Conservation (phyloP, 176 grass and related monocot species). For the Tillandsia fasciculata region DNA sequence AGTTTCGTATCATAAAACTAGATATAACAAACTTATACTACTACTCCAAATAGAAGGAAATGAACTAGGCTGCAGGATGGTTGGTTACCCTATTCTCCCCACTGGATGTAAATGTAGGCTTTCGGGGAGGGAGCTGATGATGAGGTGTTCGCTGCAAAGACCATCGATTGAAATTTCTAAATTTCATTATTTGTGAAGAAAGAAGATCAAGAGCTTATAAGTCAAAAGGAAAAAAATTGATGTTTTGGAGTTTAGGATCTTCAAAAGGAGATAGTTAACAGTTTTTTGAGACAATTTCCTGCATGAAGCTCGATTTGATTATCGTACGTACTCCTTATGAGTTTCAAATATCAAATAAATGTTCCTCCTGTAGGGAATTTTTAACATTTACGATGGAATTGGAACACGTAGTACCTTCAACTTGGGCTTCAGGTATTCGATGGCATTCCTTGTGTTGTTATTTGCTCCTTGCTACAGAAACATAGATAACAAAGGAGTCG, state of each 20-base stretch:
- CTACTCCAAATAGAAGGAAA: background rate
- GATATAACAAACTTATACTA: background rate
- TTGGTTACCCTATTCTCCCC: slow-evolving; percentile 33
- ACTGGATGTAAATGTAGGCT: slow-evolving; percentile 64
- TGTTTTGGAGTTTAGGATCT: too few species aligned
- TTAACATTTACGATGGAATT: too few species aligned
- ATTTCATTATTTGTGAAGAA: too few species aligned
- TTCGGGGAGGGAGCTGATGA: slow-evolving; percentile 80
- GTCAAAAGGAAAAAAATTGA: too few species aligned
- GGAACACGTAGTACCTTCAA: slow-evolving; percentile 37
- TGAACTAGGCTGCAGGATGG: background rate
- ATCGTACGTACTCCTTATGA: too few species aligned
- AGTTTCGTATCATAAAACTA: background rate
- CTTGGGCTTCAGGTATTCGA: slow-evolving; percentile 84
- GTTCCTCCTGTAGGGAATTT: too few species aligned
- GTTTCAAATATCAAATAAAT: too few species aligned
- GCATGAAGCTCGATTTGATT: too few species aligned
- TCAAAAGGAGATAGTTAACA: too few species aligned
- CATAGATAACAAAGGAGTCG: background rate
- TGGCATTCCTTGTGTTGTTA: slow-evolving; percentile 35
- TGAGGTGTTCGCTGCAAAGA: slow-evolving; percentile 69
- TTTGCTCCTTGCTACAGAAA: slow-evolving; percentile 64
- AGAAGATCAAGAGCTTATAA: too few species aligned
- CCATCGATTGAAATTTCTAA: too few species aligned
- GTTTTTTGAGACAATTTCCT: too few species aligned